phyloP scores from a whole-genome alignment of 495 filamentous ascomycete species.

The Penicillium egyptiacum region DNA sequence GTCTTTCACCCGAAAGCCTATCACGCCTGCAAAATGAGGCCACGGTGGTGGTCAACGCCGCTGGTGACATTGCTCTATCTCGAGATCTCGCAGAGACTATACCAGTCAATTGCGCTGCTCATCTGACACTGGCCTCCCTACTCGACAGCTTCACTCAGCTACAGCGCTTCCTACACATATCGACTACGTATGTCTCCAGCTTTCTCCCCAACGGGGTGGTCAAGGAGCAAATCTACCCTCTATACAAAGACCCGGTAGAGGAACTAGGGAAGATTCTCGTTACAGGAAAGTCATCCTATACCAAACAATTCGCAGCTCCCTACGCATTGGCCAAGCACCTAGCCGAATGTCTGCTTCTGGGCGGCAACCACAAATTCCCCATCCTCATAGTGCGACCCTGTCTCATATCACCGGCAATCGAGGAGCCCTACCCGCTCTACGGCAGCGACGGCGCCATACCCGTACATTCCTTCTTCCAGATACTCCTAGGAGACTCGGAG shows the following conservation, averaged over 20 bases:
- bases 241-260: neutral
- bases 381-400: conserved; percentile 24
- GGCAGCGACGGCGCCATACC: conserved; percentile 13
- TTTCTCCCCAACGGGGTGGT: conserved; percentile 17
- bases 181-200: conserved; percentile 12
- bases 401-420: conserved; percentile 22
- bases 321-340: conserved; percentile 27
- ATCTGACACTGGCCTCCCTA: conserved; percentile 1
- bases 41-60: conserved; percentile 19
- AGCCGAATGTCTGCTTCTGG: conserved; percentile 18
- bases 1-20: conserved; percentile 5
- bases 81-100: conserved; percentile 9
- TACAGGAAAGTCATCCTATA: conserved; percentile 7
- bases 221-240: conserved; percentile 12
- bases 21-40: conserved; percentile 10
- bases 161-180: conserved; percentile 18
- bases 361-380: neutral
- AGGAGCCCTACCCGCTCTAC: conserved; percentile 24
- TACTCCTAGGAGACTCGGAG: neutral
- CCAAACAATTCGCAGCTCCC: conserved; percentile 16
- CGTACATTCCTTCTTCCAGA: conserved; percentile 4
- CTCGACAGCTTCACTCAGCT: conserved; percentile 11
- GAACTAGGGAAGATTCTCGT: conserved; percentile 10
- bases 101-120: conserved; percentile 15
- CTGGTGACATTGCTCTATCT: conserved; percentile 20